These are phyloP conservation scores for Termitomyces sp. DNA, from an alignment of 768 basidiomycete genomes.

Conservation along the genomic window DNA sequence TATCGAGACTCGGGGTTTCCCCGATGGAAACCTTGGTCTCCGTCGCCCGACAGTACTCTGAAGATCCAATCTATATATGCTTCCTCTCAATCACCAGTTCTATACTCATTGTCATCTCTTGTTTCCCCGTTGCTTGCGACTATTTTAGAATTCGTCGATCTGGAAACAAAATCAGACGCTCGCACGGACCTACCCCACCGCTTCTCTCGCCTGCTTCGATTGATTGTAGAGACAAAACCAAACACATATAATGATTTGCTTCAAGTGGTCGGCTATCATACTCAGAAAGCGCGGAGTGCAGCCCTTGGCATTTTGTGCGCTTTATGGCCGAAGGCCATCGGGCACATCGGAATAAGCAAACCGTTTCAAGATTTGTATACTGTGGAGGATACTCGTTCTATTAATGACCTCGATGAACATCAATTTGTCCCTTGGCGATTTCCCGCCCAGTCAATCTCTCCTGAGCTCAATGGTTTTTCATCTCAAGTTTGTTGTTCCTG, in stretches of 20 bases:
- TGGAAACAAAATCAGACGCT: slow-evolving; percentile 20
- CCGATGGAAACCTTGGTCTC: slow-evolving; percentile 25
- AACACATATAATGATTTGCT: slow-evolving; percentile 71
- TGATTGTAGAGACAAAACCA: slow-evolving; percentile 50
- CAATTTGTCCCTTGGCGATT: slow-evolving; percentile 71
- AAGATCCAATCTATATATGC: slow-evolving; percentile 47
- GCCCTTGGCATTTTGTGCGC: slow-evolving; percentile 52
- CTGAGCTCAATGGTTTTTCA: slow-evolving; percentile 25
- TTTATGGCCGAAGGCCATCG: slow-evolving; percentile 65
- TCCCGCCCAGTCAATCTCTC: slow-evolving; percentile 16
- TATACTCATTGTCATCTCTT: slow-evolving; percentile 60
- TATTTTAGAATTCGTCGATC: slow-evolving; percentile 52
- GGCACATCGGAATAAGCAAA: slow-evolving; percentile 57
- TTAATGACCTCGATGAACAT: slow-evolving; percentile 35
- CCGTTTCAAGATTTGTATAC: slow-evolving; percentile 38
- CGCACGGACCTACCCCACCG: slow-evolving; percentile 35
- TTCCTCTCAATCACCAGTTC: slow-evolving; percentile 44
- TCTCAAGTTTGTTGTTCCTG: slow-evolving; percentile 54
- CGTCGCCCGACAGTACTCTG: slow-evolving; percentile 9
- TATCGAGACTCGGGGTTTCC: slow-evolving; percentile 2
- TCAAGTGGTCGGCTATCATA: slow-evolving; percentile 64
- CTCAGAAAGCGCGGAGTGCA: slow-evolving; percentile 42
- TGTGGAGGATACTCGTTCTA: slow-evolving; percentile 9
- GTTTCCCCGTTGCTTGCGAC: slow-evolving; percentile 57
- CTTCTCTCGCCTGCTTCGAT: slow-evolving; percentile 47